Base-by-base conservation (phyloP, 441 rosid species). In the Syzygium syzygioides region DNA sequence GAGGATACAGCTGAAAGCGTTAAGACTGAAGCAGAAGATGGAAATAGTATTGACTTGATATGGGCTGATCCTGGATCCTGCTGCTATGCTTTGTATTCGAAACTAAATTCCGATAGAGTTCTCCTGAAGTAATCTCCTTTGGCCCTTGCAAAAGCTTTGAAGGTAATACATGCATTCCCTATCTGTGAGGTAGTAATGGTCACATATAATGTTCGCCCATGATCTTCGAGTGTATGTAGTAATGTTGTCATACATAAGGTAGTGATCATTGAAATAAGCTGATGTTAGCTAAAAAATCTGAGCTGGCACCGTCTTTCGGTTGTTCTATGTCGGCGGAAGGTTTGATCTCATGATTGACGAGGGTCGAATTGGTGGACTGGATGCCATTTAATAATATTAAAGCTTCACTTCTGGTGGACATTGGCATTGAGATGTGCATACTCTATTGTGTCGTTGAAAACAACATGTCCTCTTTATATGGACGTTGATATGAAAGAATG, bases 71-170 rank as follows among this genome's bases (percentile, higher is more conserved):
- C 99, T 91, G 91, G 93, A 88, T 93, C 98, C 7, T 98, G 99
- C 93, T 96, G 99, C 93, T 96, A 94, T 94, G 99, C 98, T 50
- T 92, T 98, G 91, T 96, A 94, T 92, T 93, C 98, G 23, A 95
- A 96, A 90, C 89, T 98, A 90, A 92, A 96, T 89, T 88, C 94
- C 25, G 92, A 94, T 87, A 96, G 92, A 94, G 96, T 98, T 90
- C 93, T 95, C 62, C 85, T 94, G 90, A 96, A 92, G 91, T 97
- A 95, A 64, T 98, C 99, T 32, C 98, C 99, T 32, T 57, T 97
- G 89, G 96, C 99, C 84, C 97, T 98, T 85, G 91, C 99, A 55
- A 98, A 98, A 95, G 99, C 99, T 89, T 85, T 98, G 57, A 98
- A 98, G 99, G 99, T 98, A 91, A 37, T 86, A 11, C 34, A 54